A percentile compares a stretch with the other conserved stretches of the same genome.
Evolutionary conservation across 257 asterid species (phyloP).

Genomic region (Solanum medicagineum): DNA sequence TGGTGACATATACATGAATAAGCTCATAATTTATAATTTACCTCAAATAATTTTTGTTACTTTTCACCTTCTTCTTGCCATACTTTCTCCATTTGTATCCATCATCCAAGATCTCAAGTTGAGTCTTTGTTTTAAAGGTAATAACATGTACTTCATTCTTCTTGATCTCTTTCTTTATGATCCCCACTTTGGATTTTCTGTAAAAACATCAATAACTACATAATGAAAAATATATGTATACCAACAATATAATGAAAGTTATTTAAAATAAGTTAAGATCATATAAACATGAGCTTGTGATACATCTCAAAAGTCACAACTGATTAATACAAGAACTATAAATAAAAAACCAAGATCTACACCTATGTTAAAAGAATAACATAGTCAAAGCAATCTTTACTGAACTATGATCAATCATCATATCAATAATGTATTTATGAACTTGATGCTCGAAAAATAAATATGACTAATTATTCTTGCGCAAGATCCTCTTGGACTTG

Average conservation of each 20-base stretch:
- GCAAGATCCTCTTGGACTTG: neutral
- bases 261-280: neutral
- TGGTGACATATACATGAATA: neutral
- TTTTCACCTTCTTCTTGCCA: slow-evolving; percentile 63
- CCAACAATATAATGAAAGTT: neutral
- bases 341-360: neutral
- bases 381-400: neutral
- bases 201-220: neutral
- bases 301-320: neutral
- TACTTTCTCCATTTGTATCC: slow-evolving; percentile 66
- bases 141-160: neutral
- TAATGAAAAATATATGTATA: neutral
- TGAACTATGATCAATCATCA: neutral
- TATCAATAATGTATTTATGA: neutral
- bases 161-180: neutral
- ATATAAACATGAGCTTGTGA: neutral
- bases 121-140: slow-evolving; percentile 31
- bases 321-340: neutral
- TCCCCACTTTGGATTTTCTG: neutral
- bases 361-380: neutral
- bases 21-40: neutral
- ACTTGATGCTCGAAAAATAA: neutral
- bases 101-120: slow-evolving; percentile 48
- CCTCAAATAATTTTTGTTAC: slow-evolving; percentile 46
- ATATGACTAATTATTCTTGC: neutral